Conservation (phyloP, 1,284 basidiomycete species). For the Cutaneotrichosporon dermatis region DNA sequence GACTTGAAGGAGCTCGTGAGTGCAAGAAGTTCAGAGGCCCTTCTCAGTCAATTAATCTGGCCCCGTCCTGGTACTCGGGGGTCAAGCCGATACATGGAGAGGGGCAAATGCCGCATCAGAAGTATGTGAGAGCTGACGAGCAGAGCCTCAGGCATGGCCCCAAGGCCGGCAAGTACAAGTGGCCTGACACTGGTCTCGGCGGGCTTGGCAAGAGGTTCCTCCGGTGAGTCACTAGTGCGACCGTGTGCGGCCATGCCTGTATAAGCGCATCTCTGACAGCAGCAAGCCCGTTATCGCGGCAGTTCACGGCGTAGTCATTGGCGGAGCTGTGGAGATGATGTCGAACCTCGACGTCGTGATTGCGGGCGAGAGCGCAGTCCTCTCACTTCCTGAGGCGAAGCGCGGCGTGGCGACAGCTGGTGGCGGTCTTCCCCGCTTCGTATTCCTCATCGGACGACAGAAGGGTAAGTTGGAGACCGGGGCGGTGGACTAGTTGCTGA, state of each 20-base stretch:
- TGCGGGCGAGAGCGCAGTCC: constrained; percentile 12
- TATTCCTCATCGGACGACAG: constrained; percentile 15
- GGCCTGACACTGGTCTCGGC: constrained; percentile 8
- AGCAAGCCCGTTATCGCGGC: constrained; percentile 17
- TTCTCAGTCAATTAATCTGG: no score
- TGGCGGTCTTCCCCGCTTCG: constrained; percentile 13
- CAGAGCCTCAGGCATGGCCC: not conserved
- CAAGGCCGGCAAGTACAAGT: constrained; percentile 1
- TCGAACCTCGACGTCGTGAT: constrained; percentile 16
- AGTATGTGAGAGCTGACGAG: not conserved
- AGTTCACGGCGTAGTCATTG: constrained; percentile 9
- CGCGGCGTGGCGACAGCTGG: constrained; percentile 11
- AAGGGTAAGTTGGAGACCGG: constrained; percentile 6
- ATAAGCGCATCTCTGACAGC: not conserved
- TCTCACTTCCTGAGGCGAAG: constrained; percentile 15
- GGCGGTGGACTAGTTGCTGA: not conserved
- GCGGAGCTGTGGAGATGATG: constrained; percentile 19
- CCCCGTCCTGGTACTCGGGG: no score
- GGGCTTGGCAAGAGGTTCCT: constrained; percentile 4
- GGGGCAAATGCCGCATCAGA: no score
- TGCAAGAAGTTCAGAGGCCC: not conserved
- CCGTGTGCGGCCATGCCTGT: no score
- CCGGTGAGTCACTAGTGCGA: not conserved
- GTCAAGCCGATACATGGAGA: no score
- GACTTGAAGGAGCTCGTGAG: constrained; percentile 16